phyloP scores from a whole-genome alignment of 1,284 basidiomycete species.

The Cryptococcus wingfieldii region DNA sequence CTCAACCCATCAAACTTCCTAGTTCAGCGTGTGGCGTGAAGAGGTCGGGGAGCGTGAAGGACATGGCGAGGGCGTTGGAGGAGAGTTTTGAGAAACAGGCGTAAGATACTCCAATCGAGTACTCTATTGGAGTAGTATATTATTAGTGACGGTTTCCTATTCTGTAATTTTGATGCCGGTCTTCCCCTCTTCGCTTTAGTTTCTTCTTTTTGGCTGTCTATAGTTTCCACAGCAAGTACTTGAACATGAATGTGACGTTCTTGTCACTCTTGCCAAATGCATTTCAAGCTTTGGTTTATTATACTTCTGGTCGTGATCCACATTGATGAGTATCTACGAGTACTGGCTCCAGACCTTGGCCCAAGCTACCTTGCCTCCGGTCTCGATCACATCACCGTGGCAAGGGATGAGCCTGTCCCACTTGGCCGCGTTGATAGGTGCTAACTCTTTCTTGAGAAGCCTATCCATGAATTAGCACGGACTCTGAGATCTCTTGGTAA shows the following conservation, averaged over 20 bases:
- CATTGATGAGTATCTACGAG: slow-evolving; percentile 10
- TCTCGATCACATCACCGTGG: slow-evolving; percentile 82
- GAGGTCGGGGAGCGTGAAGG: slow-evolving; percentile 24
- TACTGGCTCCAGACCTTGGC: slow-evolving; percentile 45
- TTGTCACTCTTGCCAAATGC: no score
- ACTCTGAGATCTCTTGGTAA: slow-evolving; percentile 8
- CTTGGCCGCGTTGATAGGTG: slow-evolving; percentile 52
- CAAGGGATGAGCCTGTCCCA: slow-evolving; percentile 87
- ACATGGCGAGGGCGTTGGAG: slow-evolving; percentile 28
- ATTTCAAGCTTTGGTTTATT: background rate
- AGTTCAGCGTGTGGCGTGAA: slow-evolving; percentile 2
- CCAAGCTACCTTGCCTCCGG: slow-evolving; percentile 67
- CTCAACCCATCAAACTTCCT: background rate
- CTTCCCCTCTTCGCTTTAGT: background rate
- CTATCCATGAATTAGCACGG: slow-evolving; percentile 9
- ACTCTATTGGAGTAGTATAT: background rate
- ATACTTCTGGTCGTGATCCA: no score
- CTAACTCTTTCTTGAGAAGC: slow-evolving; percentile 29
- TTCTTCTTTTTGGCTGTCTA: no score
- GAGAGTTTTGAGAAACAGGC: slow-evolving; percentile 9
- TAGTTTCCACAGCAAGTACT: no score
- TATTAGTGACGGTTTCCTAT: background rate
- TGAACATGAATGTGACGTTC: no score
- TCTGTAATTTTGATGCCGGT: background rate
- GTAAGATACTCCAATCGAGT: no score